Base-by-base conservation (phyloP, 805 yeast species). In the Teunomyces barrocoloradensis region DNA sequence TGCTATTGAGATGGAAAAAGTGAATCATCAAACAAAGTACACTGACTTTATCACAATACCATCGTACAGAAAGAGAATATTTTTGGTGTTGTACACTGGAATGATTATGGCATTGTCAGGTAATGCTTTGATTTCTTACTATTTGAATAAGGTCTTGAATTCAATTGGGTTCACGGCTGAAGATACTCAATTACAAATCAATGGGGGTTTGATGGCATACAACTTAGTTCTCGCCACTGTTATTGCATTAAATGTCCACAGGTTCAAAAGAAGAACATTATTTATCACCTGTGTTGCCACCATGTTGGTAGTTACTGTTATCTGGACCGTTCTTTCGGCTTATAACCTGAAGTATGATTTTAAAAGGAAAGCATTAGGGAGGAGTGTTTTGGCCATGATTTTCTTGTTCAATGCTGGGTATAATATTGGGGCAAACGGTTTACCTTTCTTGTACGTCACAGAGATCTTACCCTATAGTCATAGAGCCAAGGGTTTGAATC, bases 361-460 rank as follows among this genome's bases (percentile, higher is more conserved):
- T 54, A 58, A 64, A 47, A 66, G 75, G 47, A 73, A 72, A 49
- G 18, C 61, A 3, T 58, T 70, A 20, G 77, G 75, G 40, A 65
- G 65, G 45, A 82, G 78, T 49, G 79, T 76, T 25, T 66, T 71
- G 54, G 78, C 78, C 5, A 73, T 79, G 76, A 74, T 79, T 43
- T 78, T 76, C 69, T 54, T 77, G 23, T 75, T 66, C 69, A 66
- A 69, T 58, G 54, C 61, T 44, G 64, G 66, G 34, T 77, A 75
- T 60, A 66, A 73, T 53, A 59, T 68, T 36, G 77, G 75, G 28
- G 55, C 63, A 45, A 73, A 74, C 48, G 80, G 79, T 44, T 64
- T 76, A 46, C 77, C 79, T 42, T 69, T 60, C 56, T 54, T 74
- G 41, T 78, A 77, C 56, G 54, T 70, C 45, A 74, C 81, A 34